Conservation (phyloP, 768 basidiomycete genomes). For the Leccinum incarnatum region DNA sequence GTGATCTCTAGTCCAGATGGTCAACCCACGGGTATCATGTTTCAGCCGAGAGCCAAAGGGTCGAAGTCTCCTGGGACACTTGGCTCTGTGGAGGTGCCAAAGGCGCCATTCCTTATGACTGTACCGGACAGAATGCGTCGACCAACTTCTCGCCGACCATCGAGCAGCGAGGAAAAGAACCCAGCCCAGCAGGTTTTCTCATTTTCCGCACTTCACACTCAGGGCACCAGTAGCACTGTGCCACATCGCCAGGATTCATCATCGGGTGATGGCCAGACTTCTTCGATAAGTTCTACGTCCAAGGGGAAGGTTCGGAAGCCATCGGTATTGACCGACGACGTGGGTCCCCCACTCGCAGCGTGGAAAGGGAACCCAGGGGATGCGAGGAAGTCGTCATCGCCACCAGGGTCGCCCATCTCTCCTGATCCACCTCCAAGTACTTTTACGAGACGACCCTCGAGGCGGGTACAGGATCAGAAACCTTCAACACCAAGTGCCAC, state of each 20-base stretch:
- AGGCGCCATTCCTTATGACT: slow-evolving; percentile 35
- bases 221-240: slow-evolving; percentile 7
- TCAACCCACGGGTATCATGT: slow-evolving; percentile 92
- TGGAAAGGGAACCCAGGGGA: slow-evolving; percentile 30
- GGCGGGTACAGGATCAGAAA: slow-evolving; percentile 32
- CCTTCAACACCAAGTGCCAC: slow-evolving; percentile 26
- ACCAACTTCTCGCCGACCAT: slow-evolving; percentile 25
- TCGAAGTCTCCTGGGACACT: slow-evolving; percentile 31
- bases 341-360: slow-evolving; percentile 9
- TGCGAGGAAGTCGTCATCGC: slow-evolving; percentile 32
- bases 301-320: slow-evolving; percentile 31
- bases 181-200: slow-evolving; percentile 25
- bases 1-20: slow-evolving; percentile 93
- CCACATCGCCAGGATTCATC: slow-evolving; percentile 26
- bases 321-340: slow-evolving; percentile 32
- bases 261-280: slow-evolving; percentile 18
- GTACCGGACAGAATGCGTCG: slow-evolving; percentile 27
- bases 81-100: slow-evolving; percentile 45
- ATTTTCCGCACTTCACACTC: slow-evolving; percentile 30
- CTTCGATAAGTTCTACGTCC: slow-evolving; percentile 1
- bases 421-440: slow-evolving; percentile 23
- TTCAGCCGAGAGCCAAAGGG: slow-evolving; percentile 68
- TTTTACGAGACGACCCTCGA: slow-evolving; percentile 29
- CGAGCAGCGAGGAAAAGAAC: slow-evolving; percentile 29
- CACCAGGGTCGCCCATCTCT: slow-evolving; percentile 33